Percentiles rank a stretch among this genome's conserved stretches.
phyloP scores from a whole-genome alignment of 2,329 filamentous ascomycete genomes.

The Ophiostoma sp. region DNA sequence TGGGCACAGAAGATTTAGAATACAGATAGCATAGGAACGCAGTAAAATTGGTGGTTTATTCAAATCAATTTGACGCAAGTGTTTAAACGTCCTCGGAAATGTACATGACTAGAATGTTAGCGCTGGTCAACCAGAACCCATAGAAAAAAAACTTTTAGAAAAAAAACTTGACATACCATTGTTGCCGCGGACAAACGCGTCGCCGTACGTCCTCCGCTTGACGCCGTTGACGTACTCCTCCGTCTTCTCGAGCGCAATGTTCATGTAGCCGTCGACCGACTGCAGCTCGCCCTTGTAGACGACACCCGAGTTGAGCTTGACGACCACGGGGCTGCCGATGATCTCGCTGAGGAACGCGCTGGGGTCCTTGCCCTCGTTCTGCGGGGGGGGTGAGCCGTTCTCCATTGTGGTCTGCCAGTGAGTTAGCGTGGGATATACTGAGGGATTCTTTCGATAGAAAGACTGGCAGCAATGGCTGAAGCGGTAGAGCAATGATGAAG shows the following conservation, averaged over 20 bases:
- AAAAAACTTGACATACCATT: constrained; percentile 59
- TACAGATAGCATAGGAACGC: neutral
- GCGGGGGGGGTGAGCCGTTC: constrained; percentile 56
- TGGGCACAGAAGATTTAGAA: constrained; percentile 50
- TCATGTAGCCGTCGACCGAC: constrained; percentile 99
- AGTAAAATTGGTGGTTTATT: constrained; percentile 27
- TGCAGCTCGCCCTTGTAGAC: constrained; percentile 97
- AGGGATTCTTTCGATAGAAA: too few species aligned
- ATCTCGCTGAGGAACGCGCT: constrained; percentile 91
- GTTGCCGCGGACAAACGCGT: constrained; percentile 93
- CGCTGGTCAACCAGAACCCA: constrained; percentile 19
- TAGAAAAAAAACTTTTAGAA: neutral
- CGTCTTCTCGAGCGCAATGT: constrained; percentile 95
- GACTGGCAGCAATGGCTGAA: too few species aligned
- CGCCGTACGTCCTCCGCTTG: constrained; percentile 77
- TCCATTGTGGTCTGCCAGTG: constrained; percentile 52
- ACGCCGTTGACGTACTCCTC: constrained; percentile 84
- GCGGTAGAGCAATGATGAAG: too few species aligned
- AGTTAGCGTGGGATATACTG: neutral
- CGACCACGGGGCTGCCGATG: constrained; percentile 86
- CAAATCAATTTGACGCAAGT: constrained; percentile 25
- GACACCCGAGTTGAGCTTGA: constrained; percentile 97
- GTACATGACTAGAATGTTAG: constrained; percentile 55
- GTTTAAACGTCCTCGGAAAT: constrained; percentile 56
- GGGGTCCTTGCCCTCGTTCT: constrained; percentile 78